Percentiles rank a stretch among this genome's conserved stretches.
phyloP scores from a whole-genome alignment of 768 basidiomycete species.

The Mycena olivaceomarginata region DNA sequence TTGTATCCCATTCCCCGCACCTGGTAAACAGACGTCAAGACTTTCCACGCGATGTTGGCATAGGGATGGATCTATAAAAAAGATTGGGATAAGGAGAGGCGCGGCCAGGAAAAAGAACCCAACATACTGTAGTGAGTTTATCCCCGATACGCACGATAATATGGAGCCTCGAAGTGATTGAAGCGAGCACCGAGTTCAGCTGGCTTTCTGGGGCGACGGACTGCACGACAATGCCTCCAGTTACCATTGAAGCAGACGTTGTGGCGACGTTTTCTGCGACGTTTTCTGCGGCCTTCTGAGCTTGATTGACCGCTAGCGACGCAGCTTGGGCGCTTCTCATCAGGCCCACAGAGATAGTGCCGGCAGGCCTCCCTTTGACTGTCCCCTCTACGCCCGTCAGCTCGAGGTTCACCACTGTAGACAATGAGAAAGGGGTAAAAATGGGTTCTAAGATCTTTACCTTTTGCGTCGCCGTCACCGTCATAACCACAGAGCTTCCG shows the following conservation, averaged over 20 bases:
- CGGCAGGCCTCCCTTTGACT: no score
- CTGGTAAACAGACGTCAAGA: slow-evolving; percentile 6
- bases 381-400: no score
- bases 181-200: background rate
- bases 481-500: background rate
- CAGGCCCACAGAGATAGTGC: no score
- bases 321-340: background rate
- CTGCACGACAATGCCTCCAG: background rate
- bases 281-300: background rate
- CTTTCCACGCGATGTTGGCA: background rate
- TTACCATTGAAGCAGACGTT: background rate
- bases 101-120: background rate
- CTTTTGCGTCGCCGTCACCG: background rate
- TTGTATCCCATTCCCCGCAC: background rate
- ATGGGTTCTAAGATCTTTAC: background rate
- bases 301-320: background rate
- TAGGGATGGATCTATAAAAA: background rate
- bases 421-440: background rate
- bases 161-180: background rate
- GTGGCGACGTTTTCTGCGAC: background rate
- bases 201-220: background rate
- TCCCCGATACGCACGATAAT: background rate
- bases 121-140: background rate
- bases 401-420: no score
- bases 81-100: background rate